Base-by-base conservation (phyloP, 2,329 filamentous ascomycete species). In the Botrytis cinerea region DNA sequence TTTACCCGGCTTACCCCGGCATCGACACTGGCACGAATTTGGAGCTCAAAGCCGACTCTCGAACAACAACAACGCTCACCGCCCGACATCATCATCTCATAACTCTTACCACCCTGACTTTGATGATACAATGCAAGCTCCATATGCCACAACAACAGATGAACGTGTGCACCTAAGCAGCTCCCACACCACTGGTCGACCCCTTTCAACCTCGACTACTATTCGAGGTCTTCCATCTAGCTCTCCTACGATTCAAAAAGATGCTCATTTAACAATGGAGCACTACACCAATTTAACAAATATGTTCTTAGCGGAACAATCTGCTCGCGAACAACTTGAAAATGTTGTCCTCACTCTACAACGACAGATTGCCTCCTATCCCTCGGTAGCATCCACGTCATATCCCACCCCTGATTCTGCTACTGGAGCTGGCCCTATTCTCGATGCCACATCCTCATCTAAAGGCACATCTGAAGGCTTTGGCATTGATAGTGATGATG, bases 231-330 rank as follows among this genome's bases (percentile, higher is more conserved):
- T 76, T 18, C 75, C 78, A 18, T 76, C 79, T 6, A 77, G 75
- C 67, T 80, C 80, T 64, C 79, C 78, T 28, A 78, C 78, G 2
- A 72, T 75, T 18, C 74, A 76, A 22, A 78, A 78, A 67, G 78
- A 78, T 76, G 59, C 76, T 75, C 25, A 78, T 78, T 35, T 79
- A 74, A 78, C 79, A 75, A 83, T 32, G 80, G 85, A 88, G 67
- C 84, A 88, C 68, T 87, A 87, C 74, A 83, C 83, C 10, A 84
- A 83, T 2, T 82, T 91, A 25, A 79, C 86, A 43, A 83, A 84
- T 25, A 83, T 90, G 72, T 83, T 91, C 40, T 84, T 89, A 73
- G 83, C 84, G 1, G 89, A 91, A 79, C 87, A 88, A 40, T 84
- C 84, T 0, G 87, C 87, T 8, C 85, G 89, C 8, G 83, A 86